Evolutionary conservation across 257 asterid species (phyloP).

Genomic region (Coffea eugenioides): DNA sequence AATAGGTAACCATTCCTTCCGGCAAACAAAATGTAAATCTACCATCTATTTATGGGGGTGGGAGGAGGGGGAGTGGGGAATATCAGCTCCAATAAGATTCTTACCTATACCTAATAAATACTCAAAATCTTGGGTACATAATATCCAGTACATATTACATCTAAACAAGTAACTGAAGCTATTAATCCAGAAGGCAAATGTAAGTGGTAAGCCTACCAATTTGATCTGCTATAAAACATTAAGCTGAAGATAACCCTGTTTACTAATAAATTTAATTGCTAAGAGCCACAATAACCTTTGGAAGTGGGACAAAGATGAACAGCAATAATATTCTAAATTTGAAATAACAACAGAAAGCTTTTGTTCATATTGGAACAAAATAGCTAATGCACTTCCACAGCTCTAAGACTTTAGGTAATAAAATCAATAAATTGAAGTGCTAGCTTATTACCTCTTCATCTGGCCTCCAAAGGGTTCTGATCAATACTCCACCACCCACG

Average conservation of each 20-base stretch:
- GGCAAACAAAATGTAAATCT: not conserved
- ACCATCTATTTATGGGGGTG: not conserved
- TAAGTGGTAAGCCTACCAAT: not conserved
- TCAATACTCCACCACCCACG: slow-evolving; percentile 36
- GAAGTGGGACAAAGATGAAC: not conserved
- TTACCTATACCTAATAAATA: not conserved
- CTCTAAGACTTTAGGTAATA: not conserved
- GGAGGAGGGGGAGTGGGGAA: too few species aligned
- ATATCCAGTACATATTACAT: not conserved
- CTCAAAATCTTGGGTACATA: not conserved
- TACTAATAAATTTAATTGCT: not conserved
- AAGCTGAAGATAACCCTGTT: not conserved
- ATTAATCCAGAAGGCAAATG: not conserved
- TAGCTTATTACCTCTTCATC: slow-evolving; percentile 50
- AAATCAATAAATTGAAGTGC: slow-evolving; percentile 1
- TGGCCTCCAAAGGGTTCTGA: slow-evolving; percentile 46
- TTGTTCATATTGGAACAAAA: not conserved
- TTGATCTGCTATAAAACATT: not conserved
- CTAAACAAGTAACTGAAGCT: not conserved
- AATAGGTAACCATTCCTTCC: too few species aligned
- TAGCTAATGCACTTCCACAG: not conserved
- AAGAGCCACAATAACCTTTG: not conserved
- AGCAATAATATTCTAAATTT: not conserved
- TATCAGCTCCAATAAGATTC: not conserved
- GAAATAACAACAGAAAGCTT: not conserved